Base-by-base conservation (phyloP, 1,284 basidiomycete genomes). In the Cryptococcus amylolentus region DNA sequence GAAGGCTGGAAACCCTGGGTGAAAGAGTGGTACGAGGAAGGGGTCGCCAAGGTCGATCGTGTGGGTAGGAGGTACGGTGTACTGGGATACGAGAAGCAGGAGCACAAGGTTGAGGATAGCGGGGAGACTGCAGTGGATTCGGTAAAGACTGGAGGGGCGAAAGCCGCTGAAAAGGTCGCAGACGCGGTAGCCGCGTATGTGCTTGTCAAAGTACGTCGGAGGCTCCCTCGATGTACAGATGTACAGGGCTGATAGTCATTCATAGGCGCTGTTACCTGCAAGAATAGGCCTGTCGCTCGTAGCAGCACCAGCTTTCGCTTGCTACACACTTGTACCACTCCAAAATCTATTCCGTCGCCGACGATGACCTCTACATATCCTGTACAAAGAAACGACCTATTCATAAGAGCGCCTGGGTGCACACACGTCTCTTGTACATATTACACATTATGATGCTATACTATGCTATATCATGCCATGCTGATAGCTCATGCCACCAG, bases 11-110 rank as follows among this genome's bases (percentile, higher is more conserved):
- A 49, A 50, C 47, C 64, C 41, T 80, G 77, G 54, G 66, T 84
- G 23, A 69, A 77, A 40, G 72, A 72, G 16, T 91, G 88, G 89
- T 78, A 88, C 28, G 80, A 83, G 3, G 89, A 93, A 54, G 90
- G 88, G 2, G 84, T 87, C 73, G 71, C 73, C 26, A 85, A 87
- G 81, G 86, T 86, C 1, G 84, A 83, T 53, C 81, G 84, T 18
- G 83, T 93, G 4, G 91, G 90, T 6, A 80, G 81, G 58, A 81
- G 85, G 48, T 94, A 95, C 72, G 91, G 91, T 0, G 64, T 88
- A 18, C 88, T 92, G 71, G 91, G 91, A 14, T 88, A 85, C 64
- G 82, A 86, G 64, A 88, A 88, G 76, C 57, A 51, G 5, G 40
- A 42, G n/a, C 26, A 49, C 23, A 27, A 41, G 23, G 35, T 4